Percentiles rank a stretch among this genome's conserved stretches.
These are phyloP conservation scores for Xerophyta viscosa DNA, from an alignment of 106 monocot species.

Conservation along the genomic window DNA sequence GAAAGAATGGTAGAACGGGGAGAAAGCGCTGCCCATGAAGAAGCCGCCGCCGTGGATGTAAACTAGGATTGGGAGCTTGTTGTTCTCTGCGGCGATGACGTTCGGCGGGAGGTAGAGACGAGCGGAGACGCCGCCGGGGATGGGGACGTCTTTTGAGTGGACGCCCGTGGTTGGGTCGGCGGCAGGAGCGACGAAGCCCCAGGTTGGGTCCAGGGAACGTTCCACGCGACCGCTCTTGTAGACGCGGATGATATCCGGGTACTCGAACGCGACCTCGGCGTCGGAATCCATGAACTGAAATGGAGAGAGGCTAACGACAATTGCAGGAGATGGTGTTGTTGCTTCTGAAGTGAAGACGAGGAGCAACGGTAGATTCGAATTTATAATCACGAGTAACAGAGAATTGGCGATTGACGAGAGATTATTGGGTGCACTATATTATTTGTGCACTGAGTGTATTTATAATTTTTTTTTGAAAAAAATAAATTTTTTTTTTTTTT, in stretches of 20 bases:
- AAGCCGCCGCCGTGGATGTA: slow-evolving; percentile 12
- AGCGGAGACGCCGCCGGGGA: slow-evolving; percentile 1
- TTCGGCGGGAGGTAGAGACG: neutral
- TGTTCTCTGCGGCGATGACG: neutral
- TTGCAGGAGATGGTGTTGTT: no score
- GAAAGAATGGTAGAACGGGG: neutral
- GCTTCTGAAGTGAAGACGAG: no score
- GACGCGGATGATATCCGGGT: neutral
- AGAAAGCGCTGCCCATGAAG: neutral
- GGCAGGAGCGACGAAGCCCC: neutral
- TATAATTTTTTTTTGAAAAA: no score
- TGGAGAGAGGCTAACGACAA: no score
- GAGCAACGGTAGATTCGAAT: no score
- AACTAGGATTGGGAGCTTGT: neutral
- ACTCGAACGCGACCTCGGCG: neutral
- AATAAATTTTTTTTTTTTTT: no score
- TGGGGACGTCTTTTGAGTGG: neutral
- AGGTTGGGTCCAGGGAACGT: neutral
- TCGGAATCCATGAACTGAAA: neutral
- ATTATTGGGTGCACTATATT: no score
- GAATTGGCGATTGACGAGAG: no score
- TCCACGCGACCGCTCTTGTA: slow-evolving; percentile 9
- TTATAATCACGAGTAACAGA: no score
- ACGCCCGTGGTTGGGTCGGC: neutral
- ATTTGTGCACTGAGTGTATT: no score